Evolutionary conservation across 2,329 filamentous ascomycete genomes (phyloP).

Genomic region (Tympanopsis confertula): DNA sequence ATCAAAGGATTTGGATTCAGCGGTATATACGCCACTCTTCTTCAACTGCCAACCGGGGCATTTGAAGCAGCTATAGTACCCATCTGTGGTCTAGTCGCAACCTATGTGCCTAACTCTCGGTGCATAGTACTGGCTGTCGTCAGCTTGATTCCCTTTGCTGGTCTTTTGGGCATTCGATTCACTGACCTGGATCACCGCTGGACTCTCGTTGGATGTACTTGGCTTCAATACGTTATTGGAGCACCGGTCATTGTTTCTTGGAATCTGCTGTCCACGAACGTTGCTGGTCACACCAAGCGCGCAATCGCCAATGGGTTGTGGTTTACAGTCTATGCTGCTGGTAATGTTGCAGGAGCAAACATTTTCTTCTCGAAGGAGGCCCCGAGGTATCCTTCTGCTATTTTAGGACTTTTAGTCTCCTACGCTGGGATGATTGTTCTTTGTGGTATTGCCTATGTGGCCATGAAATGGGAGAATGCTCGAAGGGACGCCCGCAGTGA

Average conservation of each 20-base stretch:
- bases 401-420: not conserved
- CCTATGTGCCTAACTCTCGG: constrained; percentile 26
- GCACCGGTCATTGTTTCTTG: constrained; percentile 36
- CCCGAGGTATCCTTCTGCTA: not conserved
- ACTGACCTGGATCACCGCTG: constrained; percentile 30
- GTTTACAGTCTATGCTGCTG: not conserved
- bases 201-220: constrained; percentile 37
- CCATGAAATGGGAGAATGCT: not conserved
- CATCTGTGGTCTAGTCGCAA: constrained; percentile 26
- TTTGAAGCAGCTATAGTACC: constrained; percentile 11
- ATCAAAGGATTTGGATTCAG: constrained; percentile 20
- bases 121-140: constrained; percentile 9
- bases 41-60: constrained; percentile 28
- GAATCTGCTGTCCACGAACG: constrained; percentile 33
- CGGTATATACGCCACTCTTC: constrained; percentile 22
- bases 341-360: not conserved
- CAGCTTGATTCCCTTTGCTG: constrained; percentile 20
- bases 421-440: not conserved
- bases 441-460: not conserved
- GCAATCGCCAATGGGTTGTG: constrained; percentile 29
- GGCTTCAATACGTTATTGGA: constrained; percentile 36
- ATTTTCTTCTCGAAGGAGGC: not conserved
- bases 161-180: constrained; percentile 35
- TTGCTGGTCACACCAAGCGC: constrained; percentile 38
- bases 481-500: not conserved